Base-by-base conservation (phyloP, 2,329 filamentous ascomycete genomes). In the Polychaeton citri region DNA sequence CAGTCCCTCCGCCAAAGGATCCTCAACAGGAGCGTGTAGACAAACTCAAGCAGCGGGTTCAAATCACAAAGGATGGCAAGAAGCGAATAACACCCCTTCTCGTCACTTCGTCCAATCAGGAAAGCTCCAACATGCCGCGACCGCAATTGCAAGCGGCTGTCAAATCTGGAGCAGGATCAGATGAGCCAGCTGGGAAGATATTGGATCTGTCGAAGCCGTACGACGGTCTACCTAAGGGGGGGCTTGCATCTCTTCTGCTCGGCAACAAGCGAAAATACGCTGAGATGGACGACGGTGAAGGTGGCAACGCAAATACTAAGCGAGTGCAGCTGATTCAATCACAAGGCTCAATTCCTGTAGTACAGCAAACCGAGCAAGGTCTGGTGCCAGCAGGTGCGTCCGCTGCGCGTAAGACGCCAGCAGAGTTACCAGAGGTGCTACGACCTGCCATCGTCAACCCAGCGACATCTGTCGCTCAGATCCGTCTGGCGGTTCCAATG, bases 31-130 rank as follows among this genome's bases (percentile, higher is more conserved):
- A 65, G 12, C 74, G 75, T 46, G 57, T 81, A 3, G 76, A 81
- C 46, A 72, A 73, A 43, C 62, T 96, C 44, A 96, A 96, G 60
- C 84, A 88, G 43, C 74, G 90, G 35, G 87, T 96, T 3, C 95
- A 88, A 0, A 79, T 95, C 41, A 93, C 85, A 0, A 96, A 95
- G 56, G 88, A 98, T 46, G 90, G 90, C 19, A 96, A 90, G 63
- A 98, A 98, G 63, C 75, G 90, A 37, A 88, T 98, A 37, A 83
- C 86, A 3, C 90, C 90, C 2, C 68, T 98, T 44, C 69, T 98
- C 9, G 84, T 98, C 5, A 68, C 66, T 2, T 93, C 88, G 1
- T 88, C 87, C 6, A 85, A 83, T 2, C 82, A 80, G 1, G 84
- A 83, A 8, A 79, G 87, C 51, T 92, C 87, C 1, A 93, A 87